Evolutionary conservation across 345 rosid genomes (phyloP), one percentile per base, ranked within the genome.

Genomic region (Gossypium australe): DNA sequence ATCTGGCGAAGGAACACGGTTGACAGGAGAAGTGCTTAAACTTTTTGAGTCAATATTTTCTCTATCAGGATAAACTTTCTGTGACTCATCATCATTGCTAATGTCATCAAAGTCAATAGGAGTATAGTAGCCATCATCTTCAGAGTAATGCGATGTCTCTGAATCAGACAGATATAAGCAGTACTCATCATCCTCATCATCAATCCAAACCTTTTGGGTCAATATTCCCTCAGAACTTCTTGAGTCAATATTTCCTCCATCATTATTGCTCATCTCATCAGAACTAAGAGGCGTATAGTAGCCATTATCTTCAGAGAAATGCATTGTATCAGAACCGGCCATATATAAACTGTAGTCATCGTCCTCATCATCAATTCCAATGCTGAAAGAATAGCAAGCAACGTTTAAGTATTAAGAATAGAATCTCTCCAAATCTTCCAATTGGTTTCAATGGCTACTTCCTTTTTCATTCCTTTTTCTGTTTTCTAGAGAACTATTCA

Each of bases 311-410:
- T 72, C 89, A 58, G 86, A 82, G 76, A 87, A 82, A 74, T 83
- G 41, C 41, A 34, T 34, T 34, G 41, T 34, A 34, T 34, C 41
- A 34, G 41, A 34, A 34, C 41, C 41, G 41, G 41, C 41, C 41
- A 34, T 34, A 34, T 34, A 5, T 34, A 34, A 34, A 34, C 41
- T 34, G 41, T 34, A 88, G 43, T 89, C 96, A 27, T 90, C 95
- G 20, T 87, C 91, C 12, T 91, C 92, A 11, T 87, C 93, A 52
- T 93, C 93, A 77, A 90, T 91, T 89, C 97, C 87, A 74, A 76
- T 59, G 75, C 79, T 58, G 78, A 62, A 73, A n/a, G 25, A 76
- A 78, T 72, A 59, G 47, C 38, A 75, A 52, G 48, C 49, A 49
- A 71, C 16, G 7, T 76, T 53, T 41, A 76, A 76, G 49, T 47